Evolutionary conservation across 1,284 basidiomycete genomes (phyloP), one percentile per base, ranked within the genome.

Genomic region (Trichosporon sp.): DNA sequence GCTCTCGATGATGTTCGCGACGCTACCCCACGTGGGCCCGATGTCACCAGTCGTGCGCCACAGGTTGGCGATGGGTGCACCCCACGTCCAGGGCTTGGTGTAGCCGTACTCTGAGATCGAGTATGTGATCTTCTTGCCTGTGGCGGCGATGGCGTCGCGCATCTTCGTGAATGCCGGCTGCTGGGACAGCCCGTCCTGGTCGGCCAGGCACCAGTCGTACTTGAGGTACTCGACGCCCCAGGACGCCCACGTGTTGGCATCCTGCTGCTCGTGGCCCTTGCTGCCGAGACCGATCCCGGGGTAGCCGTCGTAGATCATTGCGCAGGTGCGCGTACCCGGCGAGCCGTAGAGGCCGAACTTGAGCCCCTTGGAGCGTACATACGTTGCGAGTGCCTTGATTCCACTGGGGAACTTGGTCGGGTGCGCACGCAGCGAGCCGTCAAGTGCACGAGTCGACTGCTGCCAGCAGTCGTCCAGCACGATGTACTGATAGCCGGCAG

Each of bases 131-230:
- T 36, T 16, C 6, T 19, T 14, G 16, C 36, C 58, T 1, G 58
- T 59, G 2, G 36, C 49, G 27, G 14, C 27, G 25, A 54, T 25
- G 14, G 49, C 49, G 49, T 54, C 49, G 49, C 49, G 49, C 58
- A 44, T 59, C 58, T 19, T 19, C 34, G 36, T 23, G 25, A 59
- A 59, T 27, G 58, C 37, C 1, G 58, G 36, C 25, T 5, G 23
- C 19, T 59, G 23, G 25, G n/a, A 4, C 36, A 44, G 58, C n/a
- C 37, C 58, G 37, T 58, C 36, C 36, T 44, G 11, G 37, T 44
- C 58, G 16, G 58, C 58, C 16, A 40, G 58, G 23, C 58, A 59
- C 58, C 58, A 59, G 58, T 59, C 58, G 58, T 59, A 59, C 58
- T 59, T 59, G 58, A 59, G 36, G 25, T 44, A 59, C 23, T 59